A percentile compares a stretch with the other conserved stretches of the same genome.
Evolutionary conservation across 2,329 filamentous ascomycete species (phyloP).

Genomic region (Verruconis gallopava): DNA sequence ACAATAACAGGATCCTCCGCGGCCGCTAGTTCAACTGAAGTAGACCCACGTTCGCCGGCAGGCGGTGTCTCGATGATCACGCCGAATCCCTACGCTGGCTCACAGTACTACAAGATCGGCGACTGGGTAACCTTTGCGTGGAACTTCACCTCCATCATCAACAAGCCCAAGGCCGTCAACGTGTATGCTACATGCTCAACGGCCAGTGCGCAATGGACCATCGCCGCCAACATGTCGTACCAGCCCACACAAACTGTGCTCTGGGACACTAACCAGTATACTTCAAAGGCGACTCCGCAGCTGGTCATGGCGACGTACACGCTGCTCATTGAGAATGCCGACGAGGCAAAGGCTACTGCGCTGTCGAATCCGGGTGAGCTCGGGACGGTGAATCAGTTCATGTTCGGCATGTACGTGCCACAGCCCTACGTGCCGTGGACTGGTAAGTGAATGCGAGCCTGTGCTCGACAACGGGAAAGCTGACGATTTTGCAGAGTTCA

Average conservation of each 20-base stretch:
- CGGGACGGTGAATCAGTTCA: conserved; percentile 35
- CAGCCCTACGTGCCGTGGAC: conserved; percentile 37
- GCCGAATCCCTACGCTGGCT: conserved; percentile 35
- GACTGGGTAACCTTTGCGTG: conserved; percentile 50
- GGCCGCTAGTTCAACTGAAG: conserved; percentile 18
- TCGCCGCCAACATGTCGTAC: conserved; percentile 45
- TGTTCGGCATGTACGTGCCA: conserved; percentile 50
- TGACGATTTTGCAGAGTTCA: conserved; percentile 29
- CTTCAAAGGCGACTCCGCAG: conserved; percentile 33
- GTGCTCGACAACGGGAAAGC: conserved; percentile 11
- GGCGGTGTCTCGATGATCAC: conserved; percentile 52
- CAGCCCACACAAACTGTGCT: conserved; percentile 37
- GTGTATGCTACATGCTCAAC: conserved; percentile 47
- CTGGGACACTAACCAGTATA: conserved; percentile 48
- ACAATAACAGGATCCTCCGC: neutral
- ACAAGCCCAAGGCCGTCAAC: conserved; percentile 46
- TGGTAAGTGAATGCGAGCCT: conserved; percentile 25
- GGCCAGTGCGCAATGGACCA: conserved; percentile 48
- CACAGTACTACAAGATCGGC: conserved; percentile 52
- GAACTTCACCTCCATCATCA: conserved; percentile 54
- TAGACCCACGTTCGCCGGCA: conserved; percentile 40
- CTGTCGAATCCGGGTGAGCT: conserved; percentile 43
- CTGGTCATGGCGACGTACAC: conserved; percentile 50
- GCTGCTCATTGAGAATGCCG: conserved; percentile 48
- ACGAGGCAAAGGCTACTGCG: conserved; percentile 35